A percentile compares a stretch with the other conserved stretches of the same genome.
Conservation (phyloP, 805 yeast genomes). For the Lipomyces chichibuensis region DNA sequence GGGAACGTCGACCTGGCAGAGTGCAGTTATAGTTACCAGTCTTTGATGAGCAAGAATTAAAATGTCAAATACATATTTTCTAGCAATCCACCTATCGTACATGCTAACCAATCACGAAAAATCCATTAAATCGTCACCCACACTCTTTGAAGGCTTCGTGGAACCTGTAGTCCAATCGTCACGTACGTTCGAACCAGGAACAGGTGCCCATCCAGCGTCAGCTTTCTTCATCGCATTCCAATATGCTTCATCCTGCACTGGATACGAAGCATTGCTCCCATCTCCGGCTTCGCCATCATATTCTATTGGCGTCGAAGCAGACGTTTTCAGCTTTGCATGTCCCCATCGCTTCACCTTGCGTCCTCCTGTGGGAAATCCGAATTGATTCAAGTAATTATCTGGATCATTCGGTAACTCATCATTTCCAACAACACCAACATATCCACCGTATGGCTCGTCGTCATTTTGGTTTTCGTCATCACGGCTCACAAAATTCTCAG, state of each 20-base stretch:
- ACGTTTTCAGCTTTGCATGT: not conserved
- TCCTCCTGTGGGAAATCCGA: not conserved
- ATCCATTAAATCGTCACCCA: not conserved
- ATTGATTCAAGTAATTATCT: not conserved
- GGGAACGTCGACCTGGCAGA: slow-evolving; percentile 3
- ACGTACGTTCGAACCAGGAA: not conserved
- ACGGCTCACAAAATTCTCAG: not conserved
- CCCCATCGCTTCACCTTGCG: slow-evolving; percentile 1
- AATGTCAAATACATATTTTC: not conserved
- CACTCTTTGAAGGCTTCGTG: not conserved
- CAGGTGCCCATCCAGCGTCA: not conserved
- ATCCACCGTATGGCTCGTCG: not conserved
- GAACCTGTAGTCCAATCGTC: not conserved
- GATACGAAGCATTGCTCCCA: not conserved
- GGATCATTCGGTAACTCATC: not conserved
- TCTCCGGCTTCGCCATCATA: not conserved
- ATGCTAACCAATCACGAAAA: not conserved
- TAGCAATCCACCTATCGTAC: not conserved
- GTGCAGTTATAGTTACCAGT: not conserved
- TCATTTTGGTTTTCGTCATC: not conserved
- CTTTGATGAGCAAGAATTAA: not conserved
- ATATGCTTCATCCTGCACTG: not conserved
- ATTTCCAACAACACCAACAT: not conserved
- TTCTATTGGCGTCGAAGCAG: not conserved
- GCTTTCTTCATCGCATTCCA: slow-evolving; percentile 1